Evolutionary conservation across 108 stramenopile species (phyloP), one percentile per base, ranked within the genome.

Genomic region (Cyclotella baltica): DNA sequence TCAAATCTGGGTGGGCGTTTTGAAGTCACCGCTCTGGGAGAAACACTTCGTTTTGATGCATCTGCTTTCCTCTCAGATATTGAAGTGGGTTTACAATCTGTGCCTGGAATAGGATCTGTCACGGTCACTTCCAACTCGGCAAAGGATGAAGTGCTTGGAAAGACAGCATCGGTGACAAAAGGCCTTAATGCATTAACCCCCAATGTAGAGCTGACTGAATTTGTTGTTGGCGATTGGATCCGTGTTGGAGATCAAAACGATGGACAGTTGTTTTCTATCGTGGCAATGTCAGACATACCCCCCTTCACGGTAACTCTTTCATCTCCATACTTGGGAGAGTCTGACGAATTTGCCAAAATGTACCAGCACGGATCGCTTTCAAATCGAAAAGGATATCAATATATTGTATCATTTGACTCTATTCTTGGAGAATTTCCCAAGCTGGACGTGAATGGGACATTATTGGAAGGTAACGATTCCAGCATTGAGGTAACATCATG

Each of bases 351-450:
- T 30, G 81, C 81, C 25, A 55, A 27, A 4, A 30, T 91, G 59
- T 91, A 73, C 53, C 73, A 86, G 29, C 75, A 80, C 53, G 74
- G 68, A 15, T 34, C 46, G 20, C 63, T 53, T 20, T 69, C 33
- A 0, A 62, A 68, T 53, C 58, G 72, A 18, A 57, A 33, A 47
- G 89, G 88, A 47, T 91, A 89, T 69, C 90, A 89, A 76, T 93
- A 93, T 71, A 83, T 93, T 55, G 83, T 93, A 10, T 78, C 82
- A 1, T 93, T 93, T 78, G 88, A 91, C 68, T 83, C 90, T 27
- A 59, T 55, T 20, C 73, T 89, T 27, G 92, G 92, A 16, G 92
- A 92, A 72, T 58, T 92, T 13, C 62, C 80, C 48, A 48, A 77
- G 33, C 27, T 92, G 13, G n/a, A 35, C 1, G 82, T 92, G 4